These are phyloP conservation scores for Serendipita indica DNA, from an alignment of 768 basidiomycete genomes.

Conservation along the genomic window DNA sequence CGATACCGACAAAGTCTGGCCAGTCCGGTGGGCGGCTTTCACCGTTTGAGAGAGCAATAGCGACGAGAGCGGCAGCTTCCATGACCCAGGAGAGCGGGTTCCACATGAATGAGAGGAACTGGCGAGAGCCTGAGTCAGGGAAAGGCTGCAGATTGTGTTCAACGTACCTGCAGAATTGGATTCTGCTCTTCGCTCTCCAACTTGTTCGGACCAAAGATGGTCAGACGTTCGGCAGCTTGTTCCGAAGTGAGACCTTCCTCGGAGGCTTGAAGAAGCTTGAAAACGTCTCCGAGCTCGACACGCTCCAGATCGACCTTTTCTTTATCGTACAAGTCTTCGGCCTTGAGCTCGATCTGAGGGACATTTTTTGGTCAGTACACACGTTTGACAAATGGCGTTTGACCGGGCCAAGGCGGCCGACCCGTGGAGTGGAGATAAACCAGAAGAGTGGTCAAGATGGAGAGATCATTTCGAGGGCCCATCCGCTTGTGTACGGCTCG, in stretches of 20 bases:
- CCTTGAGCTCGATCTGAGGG: conserved; percentile 67
- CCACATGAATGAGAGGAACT: conserved; percentile 99
- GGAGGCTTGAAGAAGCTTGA: conserved; percentile 84
- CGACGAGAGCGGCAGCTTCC: conserved; percentile 90
- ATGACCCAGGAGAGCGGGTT: conserved; percentile 99
- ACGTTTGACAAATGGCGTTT: neutral
- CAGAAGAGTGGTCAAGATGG: neutral
- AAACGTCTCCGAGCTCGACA: conserved; percentile 90
- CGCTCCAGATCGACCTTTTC: conserved; percentile 99
- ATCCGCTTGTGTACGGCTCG: too few relatives aligned
- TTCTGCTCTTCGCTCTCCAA: conserved; percentile 85
- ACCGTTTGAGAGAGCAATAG: conserved; percentile 93
- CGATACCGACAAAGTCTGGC: conserved; percentile 95
- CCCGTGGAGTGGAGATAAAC: neutral
- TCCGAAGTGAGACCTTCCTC: conserved; percentile 60
- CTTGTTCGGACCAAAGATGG: conserved; percentile 93
- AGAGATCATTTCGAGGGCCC: too few relatives aligned
- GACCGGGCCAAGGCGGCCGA: neutral
- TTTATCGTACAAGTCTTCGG: conserved; percentile 91
- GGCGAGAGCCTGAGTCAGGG: neutral
- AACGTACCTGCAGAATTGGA: conserved; percentile 63
- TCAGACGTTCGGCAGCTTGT: conserved; percentile 72
- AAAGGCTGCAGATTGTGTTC: neutral
- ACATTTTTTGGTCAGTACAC: conserved; percentile 9
- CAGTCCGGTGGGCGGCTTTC: conserved; percentile 77